These are phyloP conservation scores for Rosa multiflora DNA, from an alignment of 306 rosid species.

Conservation along the genomic window DNA sequence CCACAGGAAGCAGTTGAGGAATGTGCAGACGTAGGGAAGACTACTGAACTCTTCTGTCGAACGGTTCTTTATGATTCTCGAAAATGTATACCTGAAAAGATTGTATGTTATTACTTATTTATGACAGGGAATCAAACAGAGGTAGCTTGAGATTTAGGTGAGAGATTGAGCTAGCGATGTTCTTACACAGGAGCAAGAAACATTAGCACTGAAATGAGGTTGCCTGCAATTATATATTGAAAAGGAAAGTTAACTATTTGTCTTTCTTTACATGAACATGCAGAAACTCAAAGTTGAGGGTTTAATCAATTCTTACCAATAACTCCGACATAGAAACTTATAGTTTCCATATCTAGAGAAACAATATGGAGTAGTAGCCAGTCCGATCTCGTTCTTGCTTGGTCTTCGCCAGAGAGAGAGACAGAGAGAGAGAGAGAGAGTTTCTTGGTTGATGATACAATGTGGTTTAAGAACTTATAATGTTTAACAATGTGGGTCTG, in stretches of 20 bases:
- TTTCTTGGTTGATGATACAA: not conserved
- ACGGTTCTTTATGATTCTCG: conserved; percentile 38
- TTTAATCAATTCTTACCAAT: conserved; percentile 35
- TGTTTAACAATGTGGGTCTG: not conserved
- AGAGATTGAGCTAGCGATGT: not conserved
- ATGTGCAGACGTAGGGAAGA: conserved; percentile 68
- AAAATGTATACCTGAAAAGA: conserved; percentile 40
- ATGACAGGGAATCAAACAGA: not conserved
- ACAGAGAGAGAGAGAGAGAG: not conserved
- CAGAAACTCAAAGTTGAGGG: not conserved
- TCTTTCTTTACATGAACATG: not conserved
- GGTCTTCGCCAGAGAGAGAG: not conserved
- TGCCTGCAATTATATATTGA: conserved; percentile 38
- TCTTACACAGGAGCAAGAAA: conserved; percentile 71
- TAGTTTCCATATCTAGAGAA: conserved; percentile 35
- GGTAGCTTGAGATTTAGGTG: not conserved
- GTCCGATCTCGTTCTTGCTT: not conserved
- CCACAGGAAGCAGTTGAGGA: conserved; percentile 58
- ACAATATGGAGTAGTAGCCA: not conserved
- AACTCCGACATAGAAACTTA: conserved; percentile 51
- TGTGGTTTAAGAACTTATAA: not conserved
- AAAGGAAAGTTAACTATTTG: not conserved
- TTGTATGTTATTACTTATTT: not conserved
- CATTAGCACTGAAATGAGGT: conserved; percentile 63
- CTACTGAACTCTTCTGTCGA: conserved; percentile 63